Percentiles rank a stretch among this genome's conserved stretches.
phyloP scores from a whole-genome alignment of 768 basidiomycete genomes.

The Auriscalpium microsporum region DNA sequence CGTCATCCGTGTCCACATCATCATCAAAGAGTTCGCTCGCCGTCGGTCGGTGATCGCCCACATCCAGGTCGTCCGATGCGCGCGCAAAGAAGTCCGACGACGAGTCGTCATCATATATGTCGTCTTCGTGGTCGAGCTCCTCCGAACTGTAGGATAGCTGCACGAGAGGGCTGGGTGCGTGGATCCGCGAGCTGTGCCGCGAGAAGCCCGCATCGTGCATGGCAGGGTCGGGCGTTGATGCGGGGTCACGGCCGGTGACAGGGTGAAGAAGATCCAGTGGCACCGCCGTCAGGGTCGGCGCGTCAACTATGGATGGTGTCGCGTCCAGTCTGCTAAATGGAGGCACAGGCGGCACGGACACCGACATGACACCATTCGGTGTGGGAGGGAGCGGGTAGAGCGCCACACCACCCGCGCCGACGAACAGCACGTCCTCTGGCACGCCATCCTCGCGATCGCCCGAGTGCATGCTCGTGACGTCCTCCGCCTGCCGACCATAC shows the following conservation, averaged over 20 bases:
- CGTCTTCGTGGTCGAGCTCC: not conserved
- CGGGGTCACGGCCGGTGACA: not conserved
- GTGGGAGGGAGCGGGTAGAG: constrained; percentile 8
- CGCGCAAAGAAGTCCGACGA: constrained; percentile 14
- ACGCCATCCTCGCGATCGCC: constrained; percentile 12
- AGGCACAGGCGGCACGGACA: not conserved
- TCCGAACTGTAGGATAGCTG: constrained; percentile 10
- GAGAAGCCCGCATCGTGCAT: not conserved
- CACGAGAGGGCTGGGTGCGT: constrained; percentile 8
- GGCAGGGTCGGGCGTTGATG: not conserved
- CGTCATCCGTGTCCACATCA: not conserved
- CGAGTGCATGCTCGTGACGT: constrained; percentile 10
- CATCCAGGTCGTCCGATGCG: constrained; percentile 9
- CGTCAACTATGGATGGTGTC: not conserved
- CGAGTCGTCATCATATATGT: constrained; percentile 9
- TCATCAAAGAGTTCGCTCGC: constrained; percentile 1
- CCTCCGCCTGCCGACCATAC: constrained; percentile 4
- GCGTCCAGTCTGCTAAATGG: not conserved
- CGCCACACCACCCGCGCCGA: constrained; percentile 14
- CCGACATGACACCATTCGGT: constrained; percentile 10
- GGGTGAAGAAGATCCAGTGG: not conserved
- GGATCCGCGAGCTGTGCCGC: not conserved
- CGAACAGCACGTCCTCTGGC: constrained; percentile 12
- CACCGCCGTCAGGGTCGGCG: not conserved
- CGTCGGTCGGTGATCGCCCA: not conserved